A percentile compares a stretch with the other conserved stretches of the same genome.
These are phyloP conservation scores for Ustilago hordei DNA, from an alignment of 1,284 basidiomycete species.

Conservation along the genomic window DNA sequence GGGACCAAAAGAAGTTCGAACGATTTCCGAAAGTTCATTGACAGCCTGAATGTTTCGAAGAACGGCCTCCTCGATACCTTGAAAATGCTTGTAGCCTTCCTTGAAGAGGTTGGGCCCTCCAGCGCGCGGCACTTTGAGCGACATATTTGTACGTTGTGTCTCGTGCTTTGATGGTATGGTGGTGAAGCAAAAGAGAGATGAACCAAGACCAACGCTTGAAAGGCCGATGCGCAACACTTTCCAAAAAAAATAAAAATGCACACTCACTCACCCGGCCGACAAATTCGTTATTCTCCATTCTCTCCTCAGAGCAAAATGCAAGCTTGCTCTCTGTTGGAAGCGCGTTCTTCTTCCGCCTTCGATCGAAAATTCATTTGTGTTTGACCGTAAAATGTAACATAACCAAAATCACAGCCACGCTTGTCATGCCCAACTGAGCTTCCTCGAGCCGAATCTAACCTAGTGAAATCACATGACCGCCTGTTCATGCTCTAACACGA, in stretches of 20 bases:
- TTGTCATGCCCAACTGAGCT: background rate
- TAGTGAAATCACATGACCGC: too few species aligned
- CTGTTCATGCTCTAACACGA: too few species aligned
- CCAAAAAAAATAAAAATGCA: constrained; percentile 11
- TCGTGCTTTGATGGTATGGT: background rate
- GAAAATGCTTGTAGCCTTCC: constrained; percentile 77
- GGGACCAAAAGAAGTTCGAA: constrained; percentile 94
- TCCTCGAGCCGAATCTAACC: background rate
- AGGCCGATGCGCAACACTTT: constrained; percentile 18
- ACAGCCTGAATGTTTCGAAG: constrained; percentile 93
- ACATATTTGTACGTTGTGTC: constrained; percentile 74
- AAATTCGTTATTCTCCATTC: constrained; percentile 15
- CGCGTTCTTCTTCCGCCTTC: constrained; percentile 49
- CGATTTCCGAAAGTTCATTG: constrained; percentile 90
- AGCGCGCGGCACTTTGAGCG: constrained; percentile 91
- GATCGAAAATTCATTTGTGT: constrained; percentile 18
- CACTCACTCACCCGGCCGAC: constrained; percentile 14
- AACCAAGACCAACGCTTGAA: constrained; percentile 13
- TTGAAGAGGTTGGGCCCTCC: constrained; percentile 93
- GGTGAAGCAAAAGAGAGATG: constrained; percentile 14
- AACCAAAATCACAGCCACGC: background rate
- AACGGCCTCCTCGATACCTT: constrained; percentile 89
- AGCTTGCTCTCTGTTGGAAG: constrained; percentile 1
- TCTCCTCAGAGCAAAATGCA: background rate
- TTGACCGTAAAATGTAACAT: background rate